Conservation (phyloP, 2,329 filamentous ascomycete genomes). For the Botrytis byssoidea region DNA sequence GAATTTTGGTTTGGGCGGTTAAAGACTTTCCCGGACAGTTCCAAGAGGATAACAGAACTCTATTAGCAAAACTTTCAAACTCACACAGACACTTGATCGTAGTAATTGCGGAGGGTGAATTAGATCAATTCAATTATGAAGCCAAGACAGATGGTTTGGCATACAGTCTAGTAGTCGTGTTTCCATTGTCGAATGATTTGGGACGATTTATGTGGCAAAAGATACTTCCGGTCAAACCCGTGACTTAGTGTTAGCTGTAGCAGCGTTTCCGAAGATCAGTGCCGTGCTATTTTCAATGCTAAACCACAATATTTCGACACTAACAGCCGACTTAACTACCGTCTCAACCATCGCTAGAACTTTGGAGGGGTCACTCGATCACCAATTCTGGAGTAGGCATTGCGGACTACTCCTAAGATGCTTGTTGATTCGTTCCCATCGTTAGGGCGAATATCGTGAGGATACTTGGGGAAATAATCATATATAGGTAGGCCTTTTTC, state of each 20-base stretch:
- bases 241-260: not conserved
- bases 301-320: not conserved
- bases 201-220: conserved; percentile 7
- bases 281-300: not conserved
- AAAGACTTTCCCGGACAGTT: conserved; percentile 19
- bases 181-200: not conserved
- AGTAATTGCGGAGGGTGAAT: not conserved
- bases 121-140: conserved; percentile 1
- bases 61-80: not conserved
- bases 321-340: conserved; percentile 22
- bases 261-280: conserved; percentile 11
- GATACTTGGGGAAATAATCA: not conserved
- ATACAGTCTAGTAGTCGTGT: too few species aligned
- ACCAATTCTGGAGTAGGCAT: not conserved
- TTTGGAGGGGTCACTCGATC: conserved; percentile 4
- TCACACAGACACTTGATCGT: not conserved
- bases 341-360: conserved; percentile 1
- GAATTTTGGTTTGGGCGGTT: not conserved
- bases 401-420: not conserved
- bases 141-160: not conserved
- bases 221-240: conserved; percentile 10
- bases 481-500: conserved; percentile 15
- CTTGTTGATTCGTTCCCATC: not conserved
- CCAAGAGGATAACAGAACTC: not conserved
- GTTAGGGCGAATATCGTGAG: not conserved